Evolutionary conservation across 371 early-diverging fungal species (phyloP), one percentile per base, ranked within the genome.

Genomic region (Mortierella sp.): DNA sequence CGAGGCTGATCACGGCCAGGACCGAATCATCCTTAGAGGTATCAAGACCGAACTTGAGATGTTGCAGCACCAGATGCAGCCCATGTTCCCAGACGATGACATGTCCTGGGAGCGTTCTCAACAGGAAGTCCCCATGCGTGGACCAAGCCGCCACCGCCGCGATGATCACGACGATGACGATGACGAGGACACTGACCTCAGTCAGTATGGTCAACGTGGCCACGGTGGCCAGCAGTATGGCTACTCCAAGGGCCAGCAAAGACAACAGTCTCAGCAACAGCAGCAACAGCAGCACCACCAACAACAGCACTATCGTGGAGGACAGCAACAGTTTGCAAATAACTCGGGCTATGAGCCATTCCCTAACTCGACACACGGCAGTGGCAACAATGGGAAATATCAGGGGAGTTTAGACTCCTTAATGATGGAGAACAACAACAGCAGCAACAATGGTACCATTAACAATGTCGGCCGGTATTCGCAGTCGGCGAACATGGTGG

Each of bases 41-140:
- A 65, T 80, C 71, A 80, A 80, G 69, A 80, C 75, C 6, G 80
- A 80, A 57, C 52, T 80, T 4, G 80, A 80, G 68, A 67, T 80
- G 71, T 41, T 80, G 63, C 80, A 80, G 36, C 71, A 80, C 33
- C 74, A 80, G 69, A 66, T 70, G 70, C 64, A 74, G 36, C 74
- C 67, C 36, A 40, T 60, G 64, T 74, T 61, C 65, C 74, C 70
- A 21, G 80, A 80, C 47, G 80, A 71, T 47, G 63, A 80, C 52
- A 80, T 80, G 80, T 64, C 74, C 3, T 80, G 80, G 80, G 80
- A 80, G 47, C 58, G 65, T 15, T 33, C 11, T 48, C 65, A 60
- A 28, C 65, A 60, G 36, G 77, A 70, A 47, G 66, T 67, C 19
- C 70, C 74, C 1, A 43, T 40, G 15, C 67, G 55, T 24, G 68